These are phyloP conservation scores for Yamadazyma siamensis DNA, from an alignment of 1,139 yeast species.

Conservation along the genomic window DNA sequence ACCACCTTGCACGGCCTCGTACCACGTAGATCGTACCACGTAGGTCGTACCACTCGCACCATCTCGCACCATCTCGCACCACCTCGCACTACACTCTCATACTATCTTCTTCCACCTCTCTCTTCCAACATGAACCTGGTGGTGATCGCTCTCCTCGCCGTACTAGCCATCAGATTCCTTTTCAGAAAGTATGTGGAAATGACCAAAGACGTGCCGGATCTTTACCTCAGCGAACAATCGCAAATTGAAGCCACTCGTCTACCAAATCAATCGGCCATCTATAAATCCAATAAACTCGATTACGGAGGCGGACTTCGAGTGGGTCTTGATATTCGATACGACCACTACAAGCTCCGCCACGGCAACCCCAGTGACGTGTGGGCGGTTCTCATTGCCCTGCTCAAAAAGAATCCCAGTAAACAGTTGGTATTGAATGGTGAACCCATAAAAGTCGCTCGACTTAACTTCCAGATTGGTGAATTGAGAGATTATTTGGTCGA, in stretches of 20 bases:
- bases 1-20: no score
- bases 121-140: no score
- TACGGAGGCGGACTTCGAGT: slow-evolving; percentile 59
- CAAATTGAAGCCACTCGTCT: slow-evolving; percentile 54
- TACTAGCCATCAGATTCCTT: slow-evolving; percentile 18
- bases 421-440: slow-evolving; percentile 17
- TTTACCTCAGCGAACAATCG: slow-evolving; percentile 61
- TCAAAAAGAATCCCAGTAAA: slow-evolving; percentile 13
- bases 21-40: not conserved
- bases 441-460: slow-evolving; percentile 14
- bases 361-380: slow-evolving; percentile 71
- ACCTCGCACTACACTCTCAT: no score
- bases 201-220: slow-evolving; percentile 50
- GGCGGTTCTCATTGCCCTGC: slow-evolving; percentile 33
- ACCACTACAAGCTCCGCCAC: slow-evolving; percentile 60
- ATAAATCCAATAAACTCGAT: slow-evolving; percentile 63
- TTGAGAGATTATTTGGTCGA: slow-evolving; percentile 16
- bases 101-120: no score
- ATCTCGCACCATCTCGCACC: no score
- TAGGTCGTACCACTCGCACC: no score
- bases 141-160: slow-evolving; percentile 18
- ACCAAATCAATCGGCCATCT: slow-evolving; percentile 57
- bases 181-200: slow-evolving; percentile 23
- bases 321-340: slow-evolving; percentile 60
- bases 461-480: slow-evolving; percentile 24